Base-by-base conservation (phyloP, 148 eudicot species). In the Rhododendron williamsianum region DNA sequence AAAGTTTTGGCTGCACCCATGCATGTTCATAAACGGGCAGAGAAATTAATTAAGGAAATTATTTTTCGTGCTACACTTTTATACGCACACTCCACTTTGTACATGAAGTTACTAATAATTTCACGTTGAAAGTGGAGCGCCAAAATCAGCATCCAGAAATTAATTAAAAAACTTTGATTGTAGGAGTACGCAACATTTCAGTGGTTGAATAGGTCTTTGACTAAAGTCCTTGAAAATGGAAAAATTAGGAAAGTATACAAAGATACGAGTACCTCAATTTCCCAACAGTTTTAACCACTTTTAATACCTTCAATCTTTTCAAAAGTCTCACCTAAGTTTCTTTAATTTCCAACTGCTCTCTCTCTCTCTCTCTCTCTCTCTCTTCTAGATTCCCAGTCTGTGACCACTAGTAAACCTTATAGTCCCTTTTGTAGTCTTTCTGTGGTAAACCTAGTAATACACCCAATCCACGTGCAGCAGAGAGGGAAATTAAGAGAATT, bases 261-360 rank as follows among this genome's bases (percentile, higher is more conserved):
- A 72, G 6, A 3, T 15, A 43, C 3, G 49, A 77, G 27, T 4
- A 43, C 80, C 27, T 0, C 21, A 76, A 25, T 56, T 78, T 84
- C 86, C 69, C 82, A 84, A 58, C 86, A 3, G 86, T 56, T 78
- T 84, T 84, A 84, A 84, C 86, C 80, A 84, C 84, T 60, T n/a
- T 78, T 5, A 6, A 16, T 7, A 18, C 19, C 56, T 2, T 19
- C 23, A 5, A 33, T 76, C 43, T 43, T 48, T 35, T 15, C 81
- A 38, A 58, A 78, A 60, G 35, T 84, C 84, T 67, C 76, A 81
- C 87, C 87, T 71, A 80, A 23, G 82, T 30, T 21, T n/a, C 43
- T 43, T 45, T 11, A 23, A 45, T 25, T 65, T 5, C 83, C 73
- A 79, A 56, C 83, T 48, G 54, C 27, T 19, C 10, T 56, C 15